Conservation (phyloP, 2,329 filamentous ascomycete genomes). For the Phyllosticta capitalensis region DNA sequence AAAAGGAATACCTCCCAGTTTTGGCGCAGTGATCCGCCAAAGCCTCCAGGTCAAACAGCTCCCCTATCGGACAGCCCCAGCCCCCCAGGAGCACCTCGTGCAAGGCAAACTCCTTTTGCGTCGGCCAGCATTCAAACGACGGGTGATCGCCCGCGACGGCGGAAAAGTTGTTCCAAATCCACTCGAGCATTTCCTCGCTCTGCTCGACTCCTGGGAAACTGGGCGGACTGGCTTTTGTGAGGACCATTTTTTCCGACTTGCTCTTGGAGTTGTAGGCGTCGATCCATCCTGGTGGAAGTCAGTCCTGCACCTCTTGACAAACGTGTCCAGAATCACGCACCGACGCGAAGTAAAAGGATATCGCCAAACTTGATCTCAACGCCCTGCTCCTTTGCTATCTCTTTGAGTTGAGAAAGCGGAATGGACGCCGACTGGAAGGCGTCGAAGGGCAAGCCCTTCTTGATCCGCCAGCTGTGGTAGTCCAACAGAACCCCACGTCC, state of each 20-base stretch:
- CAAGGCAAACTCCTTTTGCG: slow-evolving; percentile 5
- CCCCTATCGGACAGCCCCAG: slow-evolving; percentile 27
- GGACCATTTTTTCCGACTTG: slow-evolving; percentile 11
- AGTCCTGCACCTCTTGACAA: neutral
- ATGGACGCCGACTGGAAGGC: slow-evolving; percentile 18
- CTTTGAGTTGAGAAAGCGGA: slow-evolving; percentile 15
- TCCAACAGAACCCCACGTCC: slow-evolving; percentile 48
- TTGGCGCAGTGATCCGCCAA: slow-evolving; percentile 21
- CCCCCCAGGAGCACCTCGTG: slow-evolving; percentile 19
- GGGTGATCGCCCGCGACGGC: slow-evolving; percentile 54
- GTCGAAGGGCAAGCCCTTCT: slow-evolving; percentile 15
- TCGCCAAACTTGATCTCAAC: slow-evolving; percentile 20
- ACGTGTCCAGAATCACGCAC: neutral
- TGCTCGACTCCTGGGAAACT: slow-evolving; percentile 12
- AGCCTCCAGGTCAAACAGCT: slow-evolving; percentile 27
- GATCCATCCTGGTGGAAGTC: slow-evolving; percentile 14
- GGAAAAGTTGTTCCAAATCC: slow-evolving; percentile 58
- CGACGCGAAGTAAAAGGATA: slow-evolving; percentile 22
- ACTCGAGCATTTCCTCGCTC: slow-evolving; percentile 42
- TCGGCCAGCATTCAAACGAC: slow-evolving; percentile 47
- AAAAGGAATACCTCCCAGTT: slow-evolving; percentile 22
- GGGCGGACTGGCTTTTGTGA: slow-evolving; percentile 10
- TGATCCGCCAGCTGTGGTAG: slow-evolving; percentile 29
- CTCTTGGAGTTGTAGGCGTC: slow-evolving; percentile 11
- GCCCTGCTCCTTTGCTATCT: slow-evolving; percentile 15